Base-by-base conservation (phyloP, 441 rosid genomes). In the Pelargonium fulgidum region DNA sequence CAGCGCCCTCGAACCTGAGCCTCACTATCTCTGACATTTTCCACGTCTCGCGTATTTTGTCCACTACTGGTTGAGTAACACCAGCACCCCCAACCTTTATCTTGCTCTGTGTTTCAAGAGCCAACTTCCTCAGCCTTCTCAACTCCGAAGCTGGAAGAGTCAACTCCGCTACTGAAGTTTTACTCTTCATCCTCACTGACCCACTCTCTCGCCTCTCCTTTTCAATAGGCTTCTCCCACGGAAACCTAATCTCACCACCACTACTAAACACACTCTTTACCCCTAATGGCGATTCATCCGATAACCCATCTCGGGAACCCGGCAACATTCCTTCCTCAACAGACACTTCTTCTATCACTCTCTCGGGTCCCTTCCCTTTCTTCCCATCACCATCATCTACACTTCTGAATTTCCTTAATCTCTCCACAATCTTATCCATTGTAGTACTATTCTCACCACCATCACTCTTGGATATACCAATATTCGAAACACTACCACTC, bases 381-480 rank as follows among this genome's bases (percentile, higher is more conserved):
- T 72, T 52, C 69, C 70, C 76, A 75, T 75, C 76, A 54, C 73
- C 86, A 42, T 74, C 88, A 2, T 86, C 91, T 50, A 87, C 65
- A 39, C 83, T 88, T 59, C 96, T 94, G 63, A 79, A 77, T 68
- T 79, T 87, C 85, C 84, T 91, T 86, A 93, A 73, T 67, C 79
- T 91, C 82, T 89, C 90, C 29, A 93, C 86, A 73, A 93, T 89
- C 79, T 64, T 91, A 70, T 86, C 86, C 99, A 93, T 91, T 41
- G 95, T 89, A 73, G 78, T 87, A 67, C 84, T 78, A 1, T 82
- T 73, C 41, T 77, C 79, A 50, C 69, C 68, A 29, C 78, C 73
- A 72, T 69, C 45, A 14, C 76, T 67, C 47, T 78, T 73, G 2
- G 65, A 64, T 50, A 68, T 58, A 69, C 79, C 80, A 59, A 73